phyloP scores from a whole-genome alignment of 2,329 filamentous ascomycete species.

The Davidsoniella eucalypti region DNA sequence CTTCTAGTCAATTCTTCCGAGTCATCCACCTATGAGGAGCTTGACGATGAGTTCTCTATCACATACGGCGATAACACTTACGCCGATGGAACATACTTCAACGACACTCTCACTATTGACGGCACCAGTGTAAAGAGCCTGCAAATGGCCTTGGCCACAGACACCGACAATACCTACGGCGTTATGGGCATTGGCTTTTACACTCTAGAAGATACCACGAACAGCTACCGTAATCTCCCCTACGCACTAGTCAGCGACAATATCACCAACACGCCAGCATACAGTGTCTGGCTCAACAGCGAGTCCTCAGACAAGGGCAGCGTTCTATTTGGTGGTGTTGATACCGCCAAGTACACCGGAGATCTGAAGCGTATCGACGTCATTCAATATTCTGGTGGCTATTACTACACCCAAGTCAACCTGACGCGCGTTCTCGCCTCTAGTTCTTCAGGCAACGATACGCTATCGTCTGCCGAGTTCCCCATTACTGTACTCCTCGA shows the following conservation, averaged over 20 bases:
- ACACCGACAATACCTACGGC: constrained; percentile 39
- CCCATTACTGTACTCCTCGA: constrained; percentile 52
- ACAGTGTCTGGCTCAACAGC: constrained; percentile 53
- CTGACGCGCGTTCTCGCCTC: constrained; percentile 31
- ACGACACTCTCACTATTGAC: constrained; percentile 39
- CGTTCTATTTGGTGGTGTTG: constrained; percentile 68
- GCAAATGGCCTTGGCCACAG: constrained; percentile 39
- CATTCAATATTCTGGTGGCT: constrained; percentile 24
- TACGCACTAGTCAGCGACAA: constrained; percentile 45
- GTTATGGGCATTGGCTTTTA: constrained; percentile 45
- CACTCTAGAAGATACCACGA: constrained; percentile 30
- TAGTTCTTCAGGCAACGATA: constrained; percentile 33
- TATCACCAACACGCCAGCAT: constrained; percentile 48
- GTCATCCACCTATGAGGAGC: constrained; percentile 30
- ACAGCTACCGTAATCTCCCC: constrained; percentile 42
- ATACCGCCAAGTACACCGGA: constrained; percentile 56
- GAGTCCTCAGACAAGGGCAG: constrained; percentile 45
- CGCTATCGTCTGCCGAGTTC: constrained; percentile 25
- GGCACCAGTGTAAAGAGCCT: constrained; percentile 34
- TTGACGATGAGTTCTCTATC: constrained; percentile 37
- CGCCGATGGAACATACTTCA: constrained; percentile 40
- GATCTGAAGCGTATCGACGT: constrained; percentile 45
- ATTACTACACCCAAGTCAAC: constrained; percentile 31
- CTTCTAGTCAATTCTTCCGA: constrained; percentile 26
- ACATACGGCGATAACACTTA: constrained; percentile 44